Evolutionary conservation across 139 green algal species (phyloP).

Genomic region (Yamagishiella unicocca): DNA sequence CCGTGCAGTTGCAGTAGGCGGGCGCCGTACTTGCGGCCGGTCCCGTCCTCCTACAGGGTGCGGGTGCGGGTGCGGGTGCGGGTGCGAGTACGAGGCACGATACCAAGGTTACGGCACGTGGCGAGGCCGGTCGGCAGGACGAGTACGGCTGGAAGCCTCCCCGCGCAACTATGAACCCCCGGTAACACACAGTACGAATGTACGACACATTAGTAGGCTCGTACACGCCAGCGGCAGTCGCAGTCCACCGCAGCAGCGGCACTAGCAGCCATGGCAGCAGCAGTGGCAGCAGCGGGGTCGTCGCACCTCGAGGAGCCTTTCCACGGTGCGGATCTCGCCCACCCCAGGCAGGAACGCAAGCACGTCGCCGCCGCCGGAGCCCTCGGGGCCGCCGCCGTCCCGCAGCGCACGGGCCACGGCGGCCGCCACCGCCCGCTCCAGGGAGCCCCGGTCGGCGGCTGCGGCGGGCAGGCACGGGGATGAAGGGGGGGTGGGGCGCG

Average conservation of each 20-base stretch:
- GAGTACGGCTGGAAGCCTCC: no score
- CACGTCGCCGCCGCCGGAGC: conserved; percentile 46
- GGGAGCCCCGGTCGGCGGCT: conserved; percentile 23
- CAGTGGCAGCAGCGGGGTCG: no score
- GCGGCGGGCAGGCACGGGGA: neutral
- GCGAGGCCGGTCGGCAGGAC: no score
- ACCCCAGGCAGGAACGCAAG: conserved; percentile 75
- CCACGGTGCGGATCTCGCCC: conserved; percentile 63
- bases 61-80: no score
- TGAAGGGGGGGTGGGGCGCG: neutral
- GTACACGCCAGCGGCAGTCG: no score
- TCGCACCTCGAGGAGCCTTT: conserved; percentile 44
- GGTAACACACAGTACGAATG: no score
- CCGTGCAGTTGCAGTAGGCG: conserved; percentile 72
- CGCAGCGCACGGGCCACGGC: conserved; percentile 52
- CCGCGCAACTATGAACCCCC: no score
- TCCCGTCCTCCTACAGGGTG: neutral
- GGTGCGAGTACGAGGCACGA: no score
- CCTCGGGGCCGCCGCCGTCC: neutral
- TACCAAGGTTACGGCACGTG: no score
- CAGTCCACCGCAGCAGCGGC: no score
- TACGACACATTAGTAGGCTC: no score
- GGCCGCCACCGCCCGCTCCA: conserved; percentile 59
- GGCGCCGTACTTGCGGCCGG: conserved; percentile 26
- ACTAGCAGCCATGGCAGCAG: no score